These are phyloP conservation scores for Kuraishia floccosa DNA, from an alignment of 805 yeast genomes.

Conservation along the genomic window DNA sequence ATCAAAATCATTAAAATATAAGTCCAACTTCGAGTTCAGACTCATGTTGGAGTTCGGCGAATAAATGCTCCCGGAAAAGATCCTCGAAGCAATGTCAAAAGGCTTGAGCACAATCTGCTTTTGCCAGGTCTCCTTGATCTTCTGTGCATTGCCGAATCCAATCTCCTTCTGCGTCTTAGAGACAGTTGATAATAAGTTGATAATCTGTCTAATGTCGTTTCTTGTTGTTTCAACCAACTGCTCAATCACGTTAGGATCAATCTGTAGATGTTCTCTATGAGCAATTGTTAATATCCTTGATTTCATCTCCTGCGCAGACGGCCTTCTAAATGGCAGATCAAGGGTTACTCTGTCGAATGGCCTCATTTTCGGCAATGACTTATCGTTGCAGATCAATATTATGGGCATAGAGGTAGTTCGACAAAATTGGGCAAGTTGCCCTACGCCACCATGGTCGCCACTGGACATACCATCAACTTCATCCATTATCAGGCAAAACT, in stretches of 20 bases:
- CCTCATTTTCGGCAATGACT: constrained; percentile 87
- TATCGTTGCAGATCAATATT: constrained; percentile 89
- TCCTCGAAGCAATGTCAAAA: constrained; percentile 71
- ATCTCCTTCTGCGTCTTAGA: constrained; percentile 60
- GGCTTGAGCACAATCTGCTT: constrained; percentile 88
- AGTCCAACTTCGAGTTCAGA: constrained; percentile 72
- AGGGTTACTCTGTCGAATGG: constrained; percentile 79
- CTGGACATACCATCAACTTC: constrained; percentile 99
- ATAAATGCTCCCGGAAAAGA: constrained; percentile 52
- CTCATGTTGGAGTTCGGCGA: constrained; percentile 38
- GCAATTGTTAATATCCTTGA: constrained; percentile 88
- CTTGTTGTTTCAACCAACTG: constrained; percentile 76
- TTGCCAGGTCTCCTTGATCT: constrained; percentile 65
- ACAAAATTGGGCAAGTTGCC: constrained; percentile 82
- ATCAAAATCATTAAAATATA: constrained; percentile 90
- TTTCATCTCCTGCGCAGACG: constrained; percentile 70
- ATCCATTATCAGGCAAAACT: constrained; percentile 86
- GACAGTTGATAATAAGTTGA: constrained; percentile 78
- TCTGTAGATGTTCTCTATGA: constrained; percentile 65
- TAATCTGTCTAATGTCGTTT: constrained; percentile 90
- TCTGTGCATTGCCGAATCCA: constrained; percentile 49
- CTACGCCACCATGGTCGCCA: constrained; percentile 98
- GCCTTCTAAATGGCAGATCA: constrained; percentile 82
- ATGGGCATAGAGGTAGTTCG: constrained; percentile 80
- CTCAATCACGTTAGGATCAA: constrained; percentile 74